A percentile compares a stretch with the other conserved stretches of the same genome.
Evolutionary conservation across 139 green algal species (phyloP).

Genomic region (Chlamydomonas applanata): DNA sequence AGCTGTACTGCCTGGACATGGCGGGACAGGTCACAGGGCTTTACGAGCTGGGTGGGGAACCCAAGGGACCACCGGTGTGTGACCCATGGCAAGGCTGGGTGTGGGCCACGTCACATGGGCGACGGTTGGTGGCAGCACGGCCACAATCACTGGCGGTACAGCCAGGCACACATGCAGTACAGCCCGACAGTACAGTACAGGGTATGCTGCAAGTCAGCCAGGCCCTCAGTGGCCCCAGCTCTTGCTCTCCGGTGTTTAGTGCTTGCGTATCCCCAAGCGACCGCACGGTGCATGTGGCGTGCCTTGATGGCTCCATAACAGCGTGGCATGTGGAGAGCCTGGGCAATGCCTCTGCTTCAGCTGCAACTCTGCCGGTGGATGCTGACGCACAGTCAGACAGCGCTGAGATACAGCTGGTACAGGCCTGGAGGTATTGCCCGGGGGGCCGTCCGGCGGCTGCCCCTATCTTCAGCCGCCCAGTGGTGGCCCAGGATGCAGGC

Average conservation of each 20-base stretch:
- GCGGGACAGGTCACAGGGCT: not conserved
- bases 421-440: not conserved
- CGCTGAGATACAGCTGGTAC: not conserved
- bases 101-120: conserved; percentile 25
- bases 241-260: not conserved
- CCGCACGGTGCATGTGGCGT: not conserved
- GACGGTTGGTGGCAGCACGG: conserved; percentile 13
- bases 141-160: not conserved
- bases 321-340: not conserved
- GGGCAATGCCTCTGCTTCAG: not conserved
- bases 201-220: no score
- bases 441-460: not conserved
- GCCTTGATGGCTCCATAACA: conserved; percentile 13
- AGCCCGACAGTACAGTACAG: no score
- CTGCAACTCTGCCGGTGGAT: not conserved
- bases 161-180: no score
- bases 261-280: not conserved
- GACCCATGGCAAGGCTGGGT: conserved; percentile 23
- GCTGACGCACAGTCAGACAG: not conserved
- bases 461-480: conserved; percentile 21
- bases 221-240: not conserved
- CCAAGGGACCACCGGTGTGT: conserved; percentile 6
- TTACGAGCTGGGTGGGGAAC: conserved; percentile 17
- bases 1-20: conserved; percentile 22
- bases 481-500: not conserved